These are phyloP conservation scores for Fragilariopsis cylindrus DNA, from an alignment of 108 stramenopile species.

Conservation along the genomic window DNA sequence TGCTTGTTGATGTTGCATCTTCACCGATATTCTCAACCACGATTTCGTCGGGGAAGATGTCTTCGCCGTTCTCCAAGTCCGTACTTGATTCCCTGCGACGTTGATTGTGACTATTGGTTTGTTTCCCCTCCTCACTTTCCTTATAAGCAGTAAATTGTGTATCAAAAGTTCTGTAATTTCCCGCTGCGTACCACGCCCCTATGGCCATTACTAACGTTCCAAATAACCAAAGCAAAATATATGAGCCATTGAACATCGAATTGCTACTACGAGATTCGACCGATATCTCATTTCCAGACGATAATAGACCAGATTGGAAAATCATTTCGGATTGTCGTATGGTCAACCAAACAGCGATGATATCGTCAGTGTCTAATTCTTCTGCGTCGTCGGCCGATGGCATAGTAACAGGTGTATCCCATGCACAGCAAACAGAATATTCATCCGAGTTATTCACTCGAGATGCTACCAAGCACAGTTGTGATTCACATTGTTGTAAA, in stretches of 20 bases:
- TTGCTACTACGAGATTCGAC: slow-evolving; percentile 10
- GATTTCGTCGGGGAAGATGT: not conserved
- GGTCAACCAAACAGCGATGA: slow-evolving; percentile 29
- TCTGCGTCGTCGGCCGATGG: not conserved
- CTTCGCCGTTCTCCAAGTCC: not conserved
- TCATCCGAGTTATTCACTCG: slow-evolving; percentile 8
- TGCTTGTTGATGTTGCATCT: not conserved
- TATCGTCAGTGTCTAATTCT: slow-evolving; percentile 20
- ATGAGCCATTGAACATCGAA: slow-evolving; percentile 21
- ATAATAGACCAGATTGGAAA: not conserved
- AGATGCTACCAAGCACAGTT: slow-evolving; percentile 29
- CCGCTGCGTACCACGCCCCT: slow-evolving; percentile 17
- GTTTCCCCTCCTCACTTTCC: not conserved
- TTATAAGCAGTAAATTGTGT: not conserved
- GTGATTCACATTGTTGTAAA: slow-evolving; percentile 20
- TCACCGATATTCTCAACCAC: not conserved
- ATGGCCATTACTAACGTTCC: not conserved
- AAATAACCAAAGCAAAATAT: slow-evolving; percentile 30
- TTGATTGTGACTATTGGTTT: not conserved
- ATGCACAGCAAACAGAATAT: slow-evolving; percentile 39
- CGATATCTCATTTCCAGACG: slow-evolving; percentile 2
- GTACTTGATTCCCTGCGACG: not conserved
- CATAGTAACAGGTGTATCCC: slow-evolving; percentile 38
- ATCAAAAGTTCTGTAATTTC: not conserved
- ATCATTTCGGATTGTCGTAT: slow-evolving; percentile 33